Evolutionary conservation across 208 protist species (phyloP), one percentile per base, ranked within the genome.

Genomic region (Trypanosoma boissoni): DNA sequence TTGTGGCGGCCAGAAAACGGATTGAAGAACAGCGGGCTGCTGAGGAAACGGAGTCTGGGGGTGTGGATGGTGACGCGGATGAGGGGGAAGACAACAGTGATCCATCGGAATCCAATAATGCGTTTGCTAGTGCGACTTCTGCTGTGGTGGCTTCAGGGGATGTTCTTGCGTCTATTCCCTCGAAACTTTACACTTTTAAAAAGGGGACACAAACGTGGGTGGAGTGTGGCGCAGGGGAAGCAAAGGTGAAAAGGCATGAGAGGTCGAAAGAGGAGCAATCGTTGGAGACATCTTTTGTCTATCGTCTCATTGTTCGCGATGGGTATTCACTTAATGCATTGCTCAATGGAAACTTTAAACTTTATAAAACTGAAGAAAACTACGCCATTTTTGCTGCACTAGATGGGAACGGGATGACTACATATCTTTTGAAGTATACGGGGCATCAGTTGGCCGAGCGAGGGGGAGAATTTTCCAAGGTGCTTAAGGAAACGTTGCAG

Each of bases 241-340:
- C 78, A 18, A 85, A 85, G 48, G 27, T 93, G 8, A 83, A 84
- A 67, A 45, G 62, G 32, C 53, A 76, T 63, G 54, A 57, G 55
- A 27, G 32, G 6, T 21, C 55, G 27, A 51, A 48, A 27, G 46
- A 26, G 23, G 77, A 76, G 27, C 55, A 58, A 14, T 41, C 46
- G 42, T 53, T 72, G 32, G 57, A 48, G 39, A 23, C 70, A 9
- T 59, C 60, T 12, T 55, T 37, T 44, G 39, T 45, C 29, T 81
- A 93, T 57, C 86, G 86, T 24, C 69, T 93, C 21, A 74, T 88
- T 55, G 81, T 94, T 42, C 86, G 86, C 24, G 81, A 87, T 67
- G 86, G 86, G 49, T 90, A 90, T 68, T 72, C 80, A 16, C 72
- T 94, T 29, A 94, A 94, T 58, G 65, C 67, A 2, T 51, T 57